These are phyloP conservation scores for Xerocomus brunneocitrinus DNA, from an alignment of 768 basidiomycete genomes.

Conservation along the genomic window DNA sequence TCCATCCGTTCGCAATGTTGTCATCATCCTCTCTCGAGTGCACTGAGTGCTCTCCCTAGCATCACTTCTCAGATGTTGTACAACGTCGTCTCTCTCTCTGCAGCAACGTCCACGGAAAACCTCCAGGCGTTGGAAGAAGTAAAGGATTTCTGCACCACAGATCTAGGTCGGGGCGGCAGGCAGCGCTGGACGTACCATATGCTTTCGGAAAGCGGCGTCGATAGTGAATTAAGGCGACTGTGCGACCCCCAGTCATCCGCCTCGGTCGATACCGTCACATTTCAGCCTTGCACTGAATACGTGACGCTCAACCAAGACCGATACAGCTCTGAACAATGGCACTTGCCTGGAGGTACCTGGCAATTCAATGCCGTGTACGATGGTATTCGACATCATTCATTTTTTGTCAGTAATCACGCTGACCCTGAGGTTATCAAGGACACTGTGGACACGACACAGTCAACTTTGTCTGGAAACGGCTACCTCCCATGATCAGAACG, in stretches of 20 bases:
- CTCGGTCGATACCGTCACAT: conserved; percentile 37
- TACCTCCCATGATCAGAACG: conserved; percentile 39
- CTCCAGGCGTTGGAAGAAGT: conserved; percentile 50
- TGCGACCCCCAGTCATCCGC: conserved; percentile 33
- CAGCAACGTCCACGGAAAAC: conserved; percentile 44
- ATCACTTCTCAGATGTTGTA: conserved; percentile 21
- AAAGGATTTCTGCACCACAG: conserved; percentile 47
- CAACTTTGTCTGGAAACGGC: conserved; percentile 37
- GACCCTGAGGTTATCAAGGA: conserved; percentile 29
- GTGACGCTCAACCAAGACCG: conserved; percentile 40
- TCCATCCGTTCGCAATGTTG: conserved; percentile 9
- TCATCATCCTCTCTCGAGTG: conserved; percentile 11
- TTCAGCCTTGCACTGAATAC: conserved; percentile 40
- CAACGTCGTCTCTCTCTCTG: conserved; percentile 39
- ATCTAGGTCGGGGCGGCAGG: conserved; percentile 49
- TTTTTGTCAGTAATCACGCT: conserved; percentile 20
- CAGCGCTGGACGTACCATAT: conserved; percentile 52
- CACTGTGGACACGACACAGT: conserved; percentile 48
- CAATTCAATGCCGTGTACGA: conserved; percentile 44
- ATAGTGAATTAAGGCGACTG: conserved; percentile 36
- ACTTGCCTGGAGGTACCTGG: conserved; percentile 39
- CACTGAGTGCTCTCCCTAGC: not conserved
- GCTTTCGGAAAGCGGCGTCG: conserved; percentile 38
- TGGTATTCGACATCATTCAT: conserved; percentile 31
- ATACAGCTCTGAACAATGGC: conserved; percentile 38